These are phyloP conservation scores for Podila minutissima DNA, from an alignment of 192 early-diverging fungal genomes.

Conservation along the genomic window DNA sequence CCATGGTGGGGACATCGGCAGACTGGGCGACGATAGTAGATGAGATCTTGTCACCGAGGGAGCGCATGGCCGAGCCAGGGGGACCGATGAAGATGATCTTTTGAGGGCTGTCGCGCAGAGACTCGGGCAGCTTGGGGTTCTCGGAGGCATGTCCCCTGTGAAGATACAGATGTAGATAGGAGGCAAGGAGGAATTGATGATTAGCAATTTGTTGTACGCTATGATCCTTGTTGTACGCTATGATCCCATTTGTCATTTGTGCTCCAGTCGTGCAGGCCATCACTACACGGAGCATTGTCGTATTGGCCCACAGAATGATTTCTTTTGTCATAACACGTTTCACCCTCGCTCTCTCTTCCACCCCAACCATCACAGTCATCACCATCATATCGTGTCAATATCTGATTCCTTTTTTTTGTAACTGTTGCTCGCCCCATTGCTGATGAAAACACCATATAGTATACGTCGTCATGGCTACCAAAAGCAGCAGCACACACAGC, in stretches of 20 bases:
- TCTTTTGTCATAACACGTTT: too few species aligned
- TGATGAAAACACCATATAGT: too few species aligned
- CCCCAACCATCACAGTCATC: too few species aligned
- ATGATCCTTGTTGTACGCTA: not conserved
- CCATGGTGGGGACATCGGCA: constrained; percentile 95
- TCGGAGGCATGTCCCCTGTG: constrained; percentile 96
- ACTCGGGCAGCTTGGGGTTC: constrained; percentile 95
- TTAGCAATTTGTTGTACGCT: not conserved
- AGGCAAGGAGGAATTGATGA: not conserved
- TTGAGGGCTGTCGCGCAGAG: constrained; percentile 80
- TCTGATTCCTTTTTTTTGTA: too few species aligned
- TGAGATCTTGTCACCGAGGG: constrained; percentile 99
- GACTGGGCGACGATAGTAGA: constrained; percentile 99
- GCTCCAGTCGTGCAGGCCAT: too few species aligned
- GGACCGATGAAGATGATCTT: constrained; percentile 97
- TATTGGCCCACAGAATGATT: too few species aligned
- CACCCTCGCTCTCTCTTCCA: too few species aligned
- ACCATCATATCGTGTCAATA: too few species aligned
- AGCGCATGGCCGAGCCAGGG: constrained; percentile 95
- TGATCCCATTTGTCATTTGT: too few species aligned
- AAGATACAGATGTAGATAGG: not conserved
- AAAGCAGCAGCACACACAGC: too few species aligned
- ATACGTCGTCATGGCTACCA: too few species aligned
- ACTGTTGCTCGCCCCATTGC: too few species aligned
- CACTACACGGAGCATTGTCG: constrained; percentile 1